A percentile compares a stretch with the other conserved stretches of the same genome.
Conservation (phyloP, 495 filamentous ascomycete species). For the Neurospora sp. region DNA sequence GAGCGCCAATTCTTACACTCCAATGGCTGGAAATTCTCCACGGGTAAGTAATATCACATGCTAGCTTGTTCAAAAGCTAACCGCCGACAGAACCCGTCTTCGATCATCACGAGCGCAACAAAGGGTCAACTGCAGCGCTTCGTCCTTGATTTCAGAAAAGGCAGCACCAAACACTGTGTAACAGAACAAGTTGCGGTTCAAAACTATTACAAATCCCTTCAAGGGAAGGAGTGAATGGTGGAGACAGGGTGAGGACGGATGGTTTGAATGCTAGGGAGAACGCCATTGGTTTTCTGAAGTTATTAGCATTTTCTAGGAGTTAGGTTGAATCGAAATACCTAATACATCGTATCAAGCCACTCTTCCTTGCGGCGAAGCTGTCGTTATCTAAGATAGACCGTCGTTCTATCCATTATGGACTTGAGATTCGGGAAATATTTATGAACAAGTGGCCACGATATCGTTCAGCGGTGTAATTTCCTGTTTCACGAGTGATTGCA, state of each 20-base stretch:
- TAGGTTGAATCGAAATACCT: background rate
- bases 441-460: background rate
- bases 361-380: background rate
- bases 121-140: background rate
- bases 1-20: background rate
- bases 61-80: background rate
- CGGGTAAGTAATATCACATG: background rate
- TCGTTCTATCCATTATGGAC: background rate
- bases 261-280: background rate
- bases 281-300: background rate
- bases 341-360: background rate
- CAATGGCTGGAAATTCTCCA: background rate
- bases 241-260: background rate
- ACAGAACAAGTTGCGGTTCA: accelerated
- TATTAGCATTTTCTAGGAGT: background rate
- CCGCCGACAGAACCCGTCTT: background rate
- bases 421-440: accelerated
- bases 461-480: background rate
- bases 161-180: background rate
- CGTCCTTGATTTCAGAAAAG: background rate
- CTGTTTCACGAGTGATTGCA: background rate
- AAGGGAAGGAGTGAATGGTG: background rate
- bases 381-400: background rate
- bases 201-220: background rate
- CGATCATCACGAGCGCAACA: background rate